Conservation (phyloP, 805 yeast species). For the Wickerhamiella cacticola region DNA sequence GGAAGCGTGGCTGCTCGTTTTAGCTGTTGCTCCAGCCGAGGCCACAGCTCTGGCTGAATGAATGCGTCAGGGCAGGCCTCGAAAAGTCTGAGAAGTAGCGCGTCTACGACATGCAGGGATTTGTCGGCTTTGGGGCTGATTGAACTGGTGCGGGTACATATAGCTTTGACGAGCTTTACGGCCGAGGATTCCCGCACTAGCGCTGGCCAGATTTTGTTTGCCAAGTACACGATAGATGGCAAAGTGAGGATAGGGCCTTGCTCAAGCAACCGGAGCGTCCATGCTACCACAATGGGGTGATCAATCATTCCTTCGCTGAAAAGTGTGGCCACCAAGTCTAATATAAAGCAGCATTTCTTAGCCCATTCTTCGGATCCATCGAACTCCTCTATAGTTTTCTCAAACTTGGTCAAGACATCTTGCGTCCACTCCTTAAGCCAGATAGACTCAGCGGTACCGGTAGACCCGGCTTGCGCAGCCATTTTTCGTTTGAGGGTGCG, state of each 20-base stretch:
- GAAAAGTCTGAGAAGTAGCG: slow-evolving; percentile 11
- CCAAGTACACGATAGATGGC: slow-evolving; percentile 40
- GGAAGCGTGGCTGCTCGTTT: slow-evolving; percentile 3
- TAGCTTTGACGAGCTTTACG: not conserved
- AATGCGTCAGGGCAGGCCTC: slow-evolving; percentile 13
- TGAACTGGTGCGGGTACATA: not conserved
- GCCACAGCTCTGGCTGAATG: slow-evolving; percentile 14
- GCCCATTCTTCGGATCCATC: slow-evolving; percentile 33
- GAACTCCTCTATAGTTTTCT: slow-evolving; percentile 38
- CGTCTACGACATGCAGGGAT: slow-evolving; percentile 6
- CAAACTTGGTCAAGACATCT: slow-evolving; percentile 54
- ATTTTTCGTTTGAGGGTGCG: slow-evolving; percentile 45
- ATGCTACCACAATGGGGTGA: slow-evolving; percentile 45
- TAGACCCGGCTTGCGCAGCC: slow-evolving; percentile 10
- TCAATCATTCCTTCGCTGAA: slow-evolving; percentile 61
- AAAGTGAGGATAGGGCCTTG: slow-evolving; percentile 25
- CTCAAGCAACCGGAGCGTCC: slow-evolving; percentile 47
- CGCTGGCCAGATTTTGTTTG: slow-evolving; percentile 62
- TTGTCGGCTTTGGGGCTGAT: not conserved
- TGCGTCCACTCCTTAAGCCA: slow-evolving; percentile 89
- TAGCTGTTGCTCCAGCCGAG: slow-evolving; percentile 9
- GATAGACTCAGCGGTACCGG: slow-evolving; percentile 33
- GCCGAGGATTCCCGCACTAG: slow-evolving; percentile 24
- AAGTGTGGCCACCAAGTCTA: slow-evolving; percentile 49
- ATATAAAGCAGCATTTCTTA: slow-evolving; percentile 44